Evolutionary conservation across 495 filamentous ascomycete species (phyloP).

Genomic region (Aspergillus affinis): DNA sequence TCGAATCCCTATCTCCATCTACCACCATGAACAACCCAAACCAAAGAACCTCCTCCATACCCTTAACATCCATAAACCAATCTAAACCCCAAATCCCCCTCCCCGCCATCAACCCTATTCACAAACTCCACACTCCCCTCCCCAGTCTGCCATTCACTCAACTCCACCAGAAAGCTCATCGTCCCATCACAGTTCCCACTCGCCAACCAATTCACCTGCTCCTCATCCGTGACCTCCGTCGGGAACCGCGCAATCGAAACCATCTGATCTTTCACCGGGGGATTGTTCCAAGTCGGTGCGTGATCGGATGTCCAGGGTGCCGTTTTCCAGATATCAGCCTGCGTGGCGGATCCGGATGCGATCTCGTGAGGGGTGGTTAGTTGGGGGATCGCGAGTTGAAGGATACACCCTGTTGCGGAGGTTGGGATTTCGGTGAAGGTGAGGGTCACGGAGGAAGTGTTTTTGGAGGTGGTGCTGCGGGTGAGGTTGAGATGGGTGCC

Average conservation of each 20-base stretch:
- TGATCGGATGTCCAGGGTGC: conserved; percentile 7
- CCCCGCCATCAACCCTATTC: conserved; percentile 2
- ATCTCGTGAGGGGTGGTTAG: conserved; percentile 12
- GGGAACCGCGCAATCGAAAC: conserved; percentile 17
- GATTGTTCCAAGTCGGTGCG: conserved; percentile 20
- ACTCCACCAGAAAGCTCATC: conserved; percentile 20
- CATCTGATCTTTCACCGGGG: conserved; percentile 5
- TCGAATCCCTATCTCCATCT: no score
- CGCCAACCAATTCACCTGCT: conserved; percentile 6
- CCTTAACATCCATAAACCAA: conserved; percentile 23
- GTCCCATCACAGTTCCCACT: conserved; percentile 11
- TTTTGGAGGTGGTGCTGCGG: conserved; percentile 6
- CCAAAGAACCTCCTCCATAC: no score
- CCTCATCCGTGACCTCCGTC: background rate
- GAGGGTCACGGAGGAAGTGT: conserved; percentile 13
- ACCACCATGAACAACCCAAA: no score
- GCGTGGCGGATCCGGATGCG: conserved; percentile 12
- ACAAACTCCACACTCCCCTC: conserved; percentile 17
- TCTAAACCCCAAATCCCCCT: conserved; percentile 12
- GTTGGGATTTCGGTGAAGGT: conserved; percentile 21
- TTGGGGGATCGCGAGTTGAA: conserved; percentile 14
- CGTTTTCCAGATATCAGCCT: conserved; percentile 20
- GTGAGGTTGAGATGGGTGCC: conserved; percentile 14
- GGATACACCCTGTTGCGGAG: conserved; percentile 20
- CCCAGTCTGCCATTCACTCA: conserved; percentile 15